Evolutionary conservation across 164 flowering plant species (phyloP).

Genomic region (Malania oleifera): DNA sequence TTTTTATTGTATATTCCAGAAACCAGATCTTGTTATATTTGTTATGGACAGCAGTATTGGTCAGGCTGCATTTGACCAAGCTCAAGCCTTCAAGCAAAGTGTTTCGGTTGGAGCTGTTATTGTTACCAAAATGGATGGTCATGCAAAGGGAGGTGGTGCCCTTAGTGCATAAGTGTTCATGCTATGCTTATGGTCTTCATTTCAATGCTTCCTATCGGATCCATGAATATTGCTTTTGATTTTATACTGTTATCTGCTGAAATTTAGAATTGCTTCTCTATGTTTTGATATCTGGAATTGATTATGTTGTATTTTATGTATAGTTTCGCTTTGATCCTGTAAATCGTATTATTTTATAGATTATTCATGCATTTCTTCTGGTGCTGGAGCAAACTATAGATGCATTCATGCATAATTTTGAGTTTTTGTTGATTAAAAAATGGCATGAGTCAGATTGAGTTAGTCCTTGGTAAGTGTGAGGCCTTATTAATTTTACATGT

Average conservation of each 20-base stretch:
- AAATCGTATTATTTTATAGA: too few relatives aligned
- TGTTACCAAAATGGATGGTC: constrained; percentile 87
- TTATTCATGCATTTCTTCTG: too few relatives aligned
- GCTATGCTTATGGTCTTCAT: not conserved
- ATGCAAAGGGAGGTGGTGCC: constrained; percentile 91
- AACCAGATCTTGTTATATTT: constrained; percentile 94
- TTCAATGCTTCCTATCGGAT: not conserved
- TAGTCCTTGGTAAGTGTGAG: too few relatives aligned
- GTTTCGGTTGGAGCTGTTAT: constrained; percentile 98
- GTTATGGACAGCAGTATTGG: constrained; percentile 99
- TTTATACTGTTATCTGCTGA: not conserved
- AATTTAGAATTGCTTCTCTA: not conserved
- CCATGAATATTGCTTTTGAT: too few relatives aligned
- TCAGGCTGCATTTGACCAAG: constrained; percentile 99
- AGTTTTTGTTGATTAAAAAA: too few relatives aligned
- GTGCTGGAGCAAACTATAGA: too few relatives aligned
- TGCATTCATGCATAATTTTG: too few relatives aligned
- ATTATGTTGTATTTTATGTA: not conserved
- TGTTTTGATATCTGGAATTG: not conserved
- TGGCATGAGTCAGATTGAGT: too few relatives aligned
- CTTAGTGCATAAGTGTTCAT: constrained; percentile 78
- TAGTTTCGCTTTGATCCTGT: not conserved
- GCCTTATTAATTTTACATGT: too few relatives aligned
- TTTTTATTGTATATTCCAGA: constrained; percentile 40
- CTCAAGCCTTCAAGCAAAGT: constrained; percentile 96